Evolutionary conservation across 306 rosid species (phyloP).

Genomic region (Potentilla sterilis): DNA sequence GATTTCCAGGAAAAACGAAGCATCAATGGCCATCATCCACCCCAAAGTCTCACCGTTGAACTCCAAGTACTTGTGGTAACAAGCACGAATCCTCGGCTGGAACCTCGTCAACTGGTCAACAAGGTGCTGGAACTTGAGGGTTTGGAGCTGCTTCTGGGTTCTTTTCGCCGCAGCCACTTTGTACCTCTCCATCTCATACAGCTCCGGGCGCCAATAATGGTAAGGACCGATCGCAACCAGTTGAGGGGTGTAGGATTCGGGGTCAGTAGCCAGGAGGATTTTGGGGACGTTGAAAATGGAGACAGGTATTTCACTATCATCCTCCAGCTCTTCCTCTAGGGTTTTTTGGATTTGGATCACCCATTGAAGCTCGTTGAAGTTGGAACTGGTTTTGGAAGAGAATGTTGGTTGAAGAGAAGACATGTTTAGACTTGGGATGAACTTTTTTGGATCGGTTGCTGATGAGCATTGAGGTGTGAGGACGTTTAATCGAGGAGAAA

Average conservation of each 20-base stretch:
- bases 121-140: constrained; percentile 38
- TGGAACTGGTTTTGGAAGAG: constrained; percentile 32
- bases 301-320: constrained; percentile 43
- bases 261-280: constrained; percentile 36
- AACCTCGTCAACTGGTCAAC: constrained; percentile 48
- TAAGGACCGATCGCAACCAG: constrained; percentile 76
- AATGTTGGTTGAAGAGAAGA: constrained; percentile 20
- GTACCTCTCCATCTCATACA: constrained; percentile 74
- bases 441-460: constrained; percentile 2
- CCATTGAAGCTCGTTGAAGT: constrained; percentile 60
- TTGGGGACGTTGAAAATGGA: constrained; percentile 60
- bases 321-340: constrained; percentile 61
- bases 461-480: constrained; percentile 14
- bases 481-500: constrained; percentile 14
- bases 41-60: constrained; percentile 61
- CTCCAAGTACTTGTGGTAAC: constrained; percentile 72
- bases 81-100: constrained; percentile 49
- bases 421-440: constrained; percentile 8
- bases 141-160: constrained; percentile 44
- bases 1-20: constrained; percentile 69
- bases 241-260: constrained; percentile 69
- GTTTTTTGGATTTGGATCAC: constrained; percentile 56
- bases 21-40: constrained; percentile 78
- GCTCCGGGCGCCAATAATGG: constrained; percentile 70
- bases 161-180: constrained; percentile 63